These are phyloP conservation scores for Microdochium nivale DNA, from an alignment of 2,329 filamentous ascomycete genomes.

Conservation along the genomic window DNA sequence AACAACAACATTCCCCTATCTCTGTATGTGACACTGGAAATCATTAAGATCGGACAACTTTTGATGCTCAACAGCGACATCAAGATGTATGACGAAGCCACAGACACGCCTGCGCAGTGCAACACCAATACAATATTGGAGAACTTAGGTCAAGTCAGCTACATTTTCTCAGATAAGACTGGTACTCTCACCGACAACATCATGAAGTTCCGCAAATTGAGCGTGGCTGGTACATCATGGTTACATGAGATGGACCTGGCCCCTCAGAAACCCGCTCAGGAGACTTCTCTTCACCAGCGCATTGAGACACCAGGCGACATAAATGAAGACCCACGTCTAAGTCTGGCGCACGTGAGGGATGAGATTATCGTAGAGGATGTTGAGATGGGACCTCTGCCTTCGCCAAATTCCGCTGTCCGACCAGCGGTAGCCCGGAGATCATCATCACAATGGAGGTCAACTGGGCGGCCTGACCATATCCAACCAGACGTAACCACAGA, in stretches of 20 bases:
- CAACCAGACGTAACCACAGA: constrained; percentile 56
- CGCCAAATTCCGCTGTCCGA: constrained; percentile 2
- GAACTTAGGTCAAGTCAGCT: constrained; percentile 82
- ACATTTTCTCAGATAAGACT: constrained; percentile 91
- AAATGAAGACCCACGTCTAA: neutral
- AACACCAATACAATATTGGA: constrained; percentile 94
- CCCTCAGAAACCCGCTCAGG: constrained; percentile 3
- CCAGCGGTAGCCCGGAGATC: constrained; percentile 16
- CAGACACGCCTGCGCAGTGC: constrained; percentile 78
- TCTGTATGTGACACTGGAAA: constrained; percentile 82
- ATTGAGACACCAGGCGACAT: neutral
- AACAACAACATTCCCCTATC: constrained; percentile 92
- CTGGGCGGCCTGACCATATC: constrained; percentile 22
- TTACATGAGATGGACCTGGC: constrained; percentile 67
- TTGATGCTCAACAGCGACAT: constrained; percentile 71
- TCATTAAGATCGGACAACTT: constrained; percentile 74
- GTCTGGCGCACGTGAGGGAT: neutral
- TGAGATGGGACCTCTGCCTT: constrained; percentile 9
- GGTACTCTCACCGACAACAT: constrained; percentile 90
- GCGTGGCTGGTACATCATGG: constrained; percentile 83
- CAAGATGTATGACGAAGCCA: constrained; percentile 82
- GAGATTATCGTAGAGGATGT: constrained; percentile 1
- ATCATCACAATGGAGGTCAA: constrained; percentile 23
- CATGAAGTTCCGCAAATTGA: constrained; percentile 93
- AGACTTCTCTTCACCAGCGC: constrained; percentile 1